phyloP scores from a whole-genome alignment of 2,329 filamentous ascomycete species.

The Paracoccidioides lutzii region DNA sequence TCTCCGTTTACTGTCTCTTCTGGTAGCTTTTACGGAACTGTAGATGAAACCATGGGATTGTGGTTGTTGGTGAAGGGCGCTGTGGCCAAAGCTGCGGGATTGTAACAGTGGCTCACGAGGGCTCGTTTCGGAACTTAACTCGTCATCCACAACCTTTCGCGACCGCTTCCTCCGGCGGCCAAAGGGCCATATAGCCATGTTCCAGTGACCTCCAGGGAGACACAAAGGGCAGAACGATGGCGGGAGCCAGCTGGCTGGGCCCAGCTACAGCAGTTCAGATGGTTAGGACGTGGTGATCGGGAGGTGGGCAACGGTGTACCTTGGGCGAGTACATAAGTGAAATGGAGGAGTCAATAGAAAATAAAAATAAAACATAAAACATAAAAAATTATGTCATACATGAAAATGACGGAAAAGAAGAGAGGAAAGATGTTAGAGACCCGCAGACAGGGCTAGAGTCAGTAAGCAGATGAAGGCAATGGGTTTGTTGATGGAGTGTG shows the following conservation, averaged over 20 bases:
- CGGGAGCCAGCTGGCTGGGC: slow-evolving; percentile 15
- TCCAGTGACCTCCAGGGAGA: slow-evolving; percentile 16
- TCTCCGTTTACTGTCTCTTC: slow-evolving; percentile 21
- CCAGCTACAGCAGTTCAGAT: slow-evolving; percentile 4
- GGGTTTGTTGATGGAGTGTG: too few relatives aligned
- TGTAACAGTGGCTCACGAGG: slow-evolving; percentile 6
- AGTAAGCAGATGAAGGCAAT: too few relatives aligned
- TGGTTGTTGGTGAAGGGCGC: slow-evolving; percentile 8
- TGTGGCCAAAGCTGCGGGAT: slow-evolving; percentile 21
- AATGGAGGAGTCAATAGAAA: neutral
- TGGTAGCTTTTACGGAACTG: slow-evolving; percentile 12
- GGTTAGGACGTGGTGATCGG: neutral
- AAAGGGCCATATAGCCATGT: slow-evolving; percentile 77
- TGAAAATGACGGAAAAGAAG: too few relatives aligned
- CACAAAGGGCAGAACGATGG: slow-evolving; percentile 13
- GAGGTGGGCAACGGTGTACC: neutral
- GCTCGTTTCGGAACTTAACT: slow-evolving; percentile 21
- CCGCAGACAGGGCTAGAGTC: too few relatives aligned
- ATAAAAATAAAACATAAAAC: too few relatives aligned
- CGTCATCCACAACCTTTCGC: slow-evolving; percentile 43
- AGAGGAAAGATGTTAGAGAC: too few relatives aligned
- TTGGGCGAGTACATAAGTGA: neutral
- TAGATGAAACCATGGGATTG: slow-evolving; percentile 6
- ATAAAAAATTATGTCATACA: too few relatives aligned
- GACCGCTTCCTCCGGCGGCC: slow-evolving; percentile 59